Conservation (phyloP, 2,329 filamentous ascomycete species). For the Colletotrichum sp. region DNA sequence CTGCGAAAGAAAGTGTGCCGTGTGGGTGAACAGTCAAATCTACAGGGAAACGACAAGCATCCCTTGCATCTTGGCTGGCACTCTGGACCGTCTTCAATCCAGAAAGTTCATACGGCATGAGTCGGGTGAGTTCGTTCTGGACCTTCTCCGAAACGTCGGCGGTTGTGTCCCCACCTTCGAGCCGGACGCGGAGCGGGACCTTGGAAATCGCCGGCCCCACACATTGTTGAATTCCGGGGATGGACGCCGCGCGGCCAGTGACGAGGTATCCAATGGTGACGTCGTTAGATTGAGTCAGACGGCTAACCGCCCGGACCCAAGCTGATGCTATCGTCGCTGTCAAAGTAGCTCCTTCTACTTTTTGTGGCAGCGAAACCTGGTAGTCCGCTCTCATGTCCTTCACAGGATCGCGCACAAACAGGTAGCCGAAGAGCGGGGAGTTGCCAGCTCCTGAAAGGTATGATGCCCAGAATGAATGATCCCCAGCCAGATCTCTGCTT, state of each 20-base stretch:
- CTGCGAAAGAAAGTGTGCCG: neutral
- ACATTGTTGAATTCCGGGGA: neutral
- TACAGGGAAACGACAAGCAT: conserved; percentile 7
- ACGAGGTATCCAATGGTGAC: conserved; percentile 3
- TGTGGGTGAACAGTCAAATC: neutral
- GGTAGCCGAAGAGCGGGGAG: neutral
- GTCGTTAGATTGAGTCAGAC: neutral
- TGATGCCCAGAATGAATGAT: neutral
- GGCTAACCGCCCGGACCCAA: neutral
- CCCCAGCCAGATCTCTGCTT: neutral
- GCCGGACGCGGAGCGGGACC: neutral
- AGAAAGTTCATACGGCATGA: conserved; percentile 3
- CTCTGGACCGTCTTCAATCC: neutral
- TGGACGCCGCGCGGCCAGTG: neutral
- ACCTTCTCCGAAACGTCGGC: neutral
- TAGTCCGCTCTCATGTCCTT: neutral
- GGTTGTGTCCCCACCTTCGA: neutral
- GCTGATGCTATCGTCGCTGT: neutral
- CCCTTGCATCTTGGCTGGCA: neutral
- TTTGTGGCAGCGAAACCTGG: neutral
- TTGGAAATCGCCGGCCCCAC: neutral
- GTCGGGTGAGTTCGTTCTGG: neutral
- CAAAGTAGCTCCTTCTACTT: neutral
- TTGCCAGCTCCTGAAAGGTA: neutral
- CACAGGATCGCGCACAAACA: neutral